Base-by-base conservation (phyloP, 2,329 filamentous ascomycete genomes). In the Ophiocordyceps sinensis region DNA sequence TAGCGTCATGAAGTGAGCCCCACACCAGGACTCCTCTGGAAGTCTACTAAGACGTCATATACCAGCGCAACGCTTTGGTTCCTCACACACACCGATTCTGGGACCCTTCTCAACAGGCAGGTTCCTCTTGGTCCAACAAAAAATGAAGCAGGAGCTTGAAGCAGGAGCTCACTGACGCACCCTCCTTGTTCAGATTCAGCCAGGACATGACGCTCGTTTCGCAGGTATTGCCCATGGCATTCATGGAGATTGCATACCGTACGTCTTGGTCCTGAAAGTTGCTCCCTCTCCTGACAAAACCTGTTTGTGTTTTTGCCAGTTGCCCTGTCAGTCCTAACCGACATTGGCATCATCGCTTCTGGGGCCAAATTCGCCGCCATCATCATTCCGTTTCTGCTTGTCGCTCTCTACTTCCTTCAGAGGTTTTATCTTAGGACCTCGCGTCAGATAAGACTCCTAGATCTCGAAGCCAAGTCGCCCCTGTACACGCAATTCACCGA, bases 361-460 rank as follows among this genome's bases (percentile, higher is more conserved):
- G 42, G 42, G 12, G 42, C 42, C 8, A 41, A 39, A 21, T 41
- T 41, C 31, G 29, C 36, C 4, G 59, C 59, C 0, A 50, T 67
- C 2, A 60, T 59, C 0, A 58, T 73, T 13, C 71, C 71, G 0
- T 42, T 64, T 9, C 28, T 39, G 0, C 4, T 46, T 4, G 26
- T 48, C 10, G 43, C 42, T 4, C 36, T 54, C 7, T 54, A 49
- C 41, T 28, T 46, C 3, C 17, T 55, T 6, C 53, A 56, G 23
- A 45, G 45, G 3, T 47, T 45, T 36, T 51, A 51, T 29, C 60
- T 77, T 2, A 61, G 66, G 5, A 75, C 72, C 1, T 75, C 71
- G 0, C 63, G 72, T 0, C 73, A 75, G 47, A 55, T 77, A 3
- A 66, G 71, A 29, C 60, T 69, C 14, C 52, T 77, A 19, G 73